Conservation (phyloP, 768 basidiomycete genomes). For the Crucibulum laeve region DNA sequence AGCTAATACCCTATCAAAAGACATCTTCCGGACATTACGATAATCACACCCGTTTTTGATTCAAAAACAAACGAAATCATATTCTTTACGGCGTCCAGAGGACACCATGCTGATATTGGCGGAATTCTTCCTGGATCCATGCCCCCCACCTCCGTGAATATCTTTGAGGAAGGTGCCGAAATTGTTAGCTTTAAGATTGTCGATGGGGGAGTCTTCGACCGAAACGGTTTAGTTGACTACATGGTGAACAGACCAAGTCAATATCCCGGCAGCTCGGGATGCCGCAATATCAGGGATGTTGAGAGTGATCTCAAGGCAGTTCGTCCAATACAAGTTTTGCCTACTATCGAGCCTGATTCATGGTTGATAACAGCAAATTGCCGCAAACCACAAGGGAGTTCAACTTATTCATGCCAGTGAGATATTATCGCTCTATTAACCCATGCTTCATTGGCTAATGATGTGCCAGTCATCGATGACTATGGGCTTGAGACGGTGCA, state of each 20-base stretch:
- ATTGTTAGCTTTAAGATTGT: constrained; percentile 93
- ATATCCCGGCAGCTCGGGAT: constrained; percentile 85
- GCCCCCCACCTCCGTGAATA: constrained; percentile 89
- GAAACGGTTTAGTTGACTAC: constrained; percentile 65
- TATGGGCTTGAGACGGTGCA: constrained; percentile 85
- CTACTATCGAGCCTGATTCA: constrained; percentile 2
- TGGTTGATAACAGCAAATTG: constrained; percentile 66
- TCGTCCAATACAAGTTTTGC: constrained; percentile 17
- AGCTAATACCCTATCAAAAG: constrained; percentile 14
- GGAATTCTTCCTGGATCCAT: constrained; percentile 92
- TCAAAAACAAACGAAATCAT: constrained; percentile 65
- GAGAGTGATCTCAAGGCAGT: constrained; percentile 92
- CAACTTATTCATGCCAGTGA: constrained; percentile 76
- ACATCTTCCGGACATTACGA: constrained; percentile 74
- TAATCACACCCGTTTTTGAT: constrained; percentile 90
- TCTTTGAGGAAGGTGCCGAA: constrained; percentile 93
- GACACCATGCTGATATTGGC: constrained; percentile 93
- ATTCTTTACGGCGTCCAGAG: constrained; percentile 91
- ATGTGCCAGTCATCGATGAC: constrained; percentile 76
- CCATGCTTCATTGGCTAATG: background rate
- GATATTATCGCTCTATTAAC: background rate
- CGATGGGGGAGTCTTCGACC: constrained; percentile 73
- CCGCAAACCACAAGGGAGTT: constrained; percentile 90
- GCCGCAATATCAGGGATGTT: constrained; percentile 82
- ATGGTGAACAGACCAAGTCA: constrained; percentile 79